Base-by-base conservation (phyloP, 1,284 basidiomycete species). In the Apiotrichum domesticum region DNA sequence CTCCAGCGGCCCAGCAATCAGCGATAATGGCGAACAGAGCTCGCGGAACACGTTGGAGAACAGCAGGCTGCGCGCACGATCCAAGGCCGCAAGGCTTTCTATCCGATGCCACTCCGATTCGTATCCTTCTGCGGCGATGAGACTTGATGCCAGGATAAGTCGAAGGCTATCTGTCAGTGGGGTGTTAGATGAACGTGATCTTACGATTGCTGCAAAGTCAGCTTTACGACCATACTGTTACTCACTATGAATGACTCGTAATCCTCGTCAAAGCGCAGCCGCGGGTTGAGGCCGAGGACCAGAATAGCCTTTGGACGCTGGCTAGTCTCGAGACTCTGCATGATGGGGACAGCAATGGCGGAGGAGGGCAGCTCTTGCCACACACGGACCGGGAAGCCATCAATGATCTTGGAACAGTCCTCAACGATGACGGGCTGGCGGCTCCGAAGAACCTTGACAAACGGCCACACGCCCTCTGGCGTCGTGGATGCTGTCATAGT, bases 31-130 rank as follows among this genome's bases (percentile, higher is more conserved):
- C 3, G 77, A 78, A 2, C 76, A 49, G 1, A 77, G 63, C 57
- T 78, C 75, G 61, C 76, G 76, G 4, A 66, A 70, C 49, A 77
- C 66, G 54, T 73, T 74, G n/a, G 71, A 71, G 62, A 75, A 73
- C 34, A 76, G 63, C 35, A 67, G 37, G 29, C 63, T 70, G 62
- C 75, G 77, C 3, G 77, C 76, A 14, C 74, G 61, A 48, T 79
- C 77, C n/a, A 80, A 64, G 2, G 68, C 66, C 8, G 75, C 72
- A 6, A 78, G 69, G 39, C 78, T 76, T 14, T 78, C 73, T 1
- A 77, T 68, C 6, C 74, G 69, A 29, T 66, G 59, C 15, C 58
- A 55, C 43, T 74, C 72, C 15, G 59, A 55, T 42, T 71, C 66
- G 51, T 66, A 62, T 0, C 61, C 62, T 34, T 46, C 45, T 4